phyloP scores from a whole-genome alignment of 352 stramenopile species.

The Phytophthora melonis region DNA sequence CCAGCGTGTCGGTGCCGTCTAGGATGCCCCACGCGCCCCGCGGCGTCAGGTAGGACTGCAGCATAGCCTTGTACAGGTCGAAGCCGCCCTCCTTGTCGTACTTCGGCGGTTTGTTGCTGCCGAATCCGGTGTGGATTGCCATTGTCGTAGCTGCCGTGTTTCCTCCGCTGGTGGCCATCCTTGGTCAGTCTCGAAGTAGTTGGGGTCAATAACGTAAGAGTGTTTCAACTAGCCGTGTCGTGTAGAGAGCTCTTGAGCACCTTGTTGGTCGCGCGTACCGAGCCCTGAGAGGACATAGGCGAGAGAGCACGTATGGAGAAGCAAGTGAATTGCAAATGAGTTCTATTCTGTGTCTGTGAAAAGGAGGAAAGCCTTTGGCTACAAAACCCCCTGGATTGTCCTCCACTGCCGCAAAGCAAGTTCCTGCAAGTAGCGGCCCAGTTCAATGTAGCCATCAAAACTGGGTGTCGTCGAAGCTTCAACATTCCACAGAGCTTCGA shows the following conservation, averaged over 20 bases:
- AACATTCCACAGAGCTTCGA: not conserved
- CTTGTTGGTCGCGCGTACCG: too few species aligned
- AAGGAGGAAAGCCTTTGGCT: conserved; percentile 2
- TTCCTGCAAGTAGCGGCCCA: not conserved
- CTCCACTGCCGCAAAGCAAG: not conserved
- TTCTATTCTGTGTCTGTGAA: conserved; percentile 2
- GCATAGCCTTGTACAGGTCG: not conserved
- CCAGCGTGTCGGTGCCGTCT: not conserved
- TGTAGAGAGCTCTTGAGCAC: conserved; percentile 8
- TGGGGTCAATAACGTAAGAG: not conserved
- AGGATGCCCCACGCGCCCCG: not conserved
- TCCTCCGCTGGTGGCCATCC: not conserved
- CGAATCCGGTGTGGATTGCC: not conserved
- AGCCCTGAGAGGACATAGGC: not conserved
- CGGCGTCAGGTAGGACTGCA: not conserved
- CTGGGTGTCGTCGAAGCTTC: not conserved
- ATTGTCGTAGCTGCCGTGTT: not conserved
- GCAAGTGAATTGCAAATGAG: conserved; percentile 1
- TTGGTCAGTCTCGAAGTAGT: not conserved
- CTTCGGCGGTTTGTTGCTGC: not conserved
- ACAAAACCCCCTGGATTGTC: not conserved
- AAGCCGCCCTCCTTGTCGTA: not conserved
- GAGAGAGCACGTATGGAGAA: not conserved
- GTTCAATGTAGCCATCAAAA: too few species aligned
- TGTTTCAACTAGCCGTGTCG: not conserved